Conservation (phyloP, 148 eudicot genomes). For the Spergularia marina region DNA sequence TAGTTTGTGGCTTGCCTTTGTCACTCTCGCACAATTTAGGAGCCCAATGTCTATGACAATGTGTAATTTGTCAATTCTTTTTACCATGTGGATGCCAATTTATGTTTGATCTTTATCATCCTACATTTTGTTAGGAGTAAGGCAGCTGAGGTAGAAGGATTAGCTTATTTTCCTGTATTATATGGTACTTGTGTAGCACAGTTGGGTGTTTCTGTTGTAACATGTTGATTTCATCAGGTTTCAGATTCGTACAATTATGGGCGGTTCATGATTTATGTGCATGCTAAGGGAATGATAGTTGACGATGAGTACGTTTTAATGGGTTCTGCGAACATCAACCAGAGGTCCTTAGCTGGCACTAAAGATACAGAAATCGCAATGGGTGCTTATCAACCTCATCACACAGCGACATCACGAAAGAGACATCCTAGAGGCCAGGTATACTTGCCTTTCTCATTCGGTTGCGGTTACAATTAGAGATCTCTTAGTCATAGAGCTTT, state of each 20-base stretch:
- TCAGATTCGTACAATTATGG: slow-evolving; percentile 53
- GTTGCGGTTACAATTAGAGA: too few species aligned
- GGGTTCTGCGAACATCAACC: slow-evolving; percentile 86
- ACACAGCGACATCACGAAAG: slow-evolving; percentile 51
- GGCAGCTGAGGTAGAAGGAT: neutral
- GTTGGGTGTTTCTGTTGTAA: neutral
- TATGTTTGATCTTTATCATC: neutral
- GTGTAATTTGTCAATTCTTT: too few species aligned
- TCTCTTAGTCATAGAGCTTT: too few species aligned
- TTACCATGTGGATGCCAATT: neutral
- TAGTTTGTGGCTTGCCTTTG: neutral
- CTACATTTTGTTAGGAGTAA: neutral
- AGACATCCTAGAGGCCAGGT: slow-evolving; percentile 77
- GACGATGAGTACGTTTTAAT: slow-evolving; percentile 72
- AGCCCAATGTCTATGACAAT: too few species aligned
- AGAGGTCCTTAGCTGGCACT: slow-evolving; percentile 81
- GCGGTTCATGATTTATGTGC: slow-evolving; percentile 83
- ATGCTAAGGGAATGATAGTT: slow-evolving; percentile 85
- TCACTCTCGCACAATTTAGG: neutral
- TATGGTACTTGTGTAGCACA: neutral
- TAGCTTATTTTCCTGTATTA: neutral
- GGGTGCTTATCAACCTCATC: slow-evolving; percentile 84
- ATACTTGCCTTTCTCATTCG: slow-evolving; percentile 10
- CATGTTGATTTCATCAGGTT: slow-evolving; percentile 35
- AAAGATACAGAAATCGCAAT: slow-evolving; percentile 90